Evolutionary conservation across 352 stramenopile species (phyloP).

Genomic region (Peronospora destructor): DNA sequence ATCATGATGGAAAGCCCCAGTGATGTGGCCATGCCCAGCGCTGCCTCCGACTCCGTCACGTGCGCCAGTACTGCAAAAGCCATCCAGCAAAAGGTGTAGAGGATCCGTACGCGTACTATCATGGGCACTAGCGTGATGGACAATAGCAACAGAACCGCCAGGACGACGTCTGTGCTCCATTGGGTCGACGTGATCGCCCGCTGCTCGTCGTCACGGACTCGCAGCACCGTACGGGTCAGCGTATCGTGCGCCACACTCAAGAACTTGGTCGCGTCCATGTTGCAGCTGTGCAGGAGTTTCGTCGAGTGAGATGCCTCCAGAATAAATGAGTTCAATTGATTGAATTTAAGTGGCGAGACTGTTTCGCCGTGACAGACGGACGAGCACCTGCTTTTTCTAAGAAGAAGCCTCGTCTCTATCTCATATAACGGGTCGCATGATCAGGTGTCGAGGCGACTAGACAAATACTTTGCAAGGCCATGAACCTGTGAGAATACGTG

Average conservation of each 20-base stretch:
- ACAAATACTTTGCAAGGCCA: too few species aligned
- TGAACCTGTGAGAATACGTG: too few species aligned
- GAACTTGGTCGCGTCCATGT: slow-evolving; percentile 23
- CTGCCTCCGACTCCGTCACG: slow-evolving; percentile 25
- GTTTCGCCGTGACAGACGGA: not conserved
- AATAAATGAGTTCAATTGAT: not conserved
- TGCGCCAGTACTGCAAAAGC: slow-evolving; percentile 34
- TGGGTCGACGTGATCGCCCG: not conserved
- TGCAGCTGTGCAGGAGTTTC: not conserved
- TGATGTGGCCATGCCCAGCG: slow-evolving; percentile 38
- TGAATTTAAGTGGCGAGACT: slow-evolving; percentile 3
- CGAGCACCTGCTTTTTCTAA: too few species aligned
- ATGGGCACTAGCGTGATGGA: slow-evolving; percentile 31
- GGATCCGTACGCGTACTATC: slow-evolving; percentile 31
- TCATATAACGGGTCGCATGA: too few species aligned
- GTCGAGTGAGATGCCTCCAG: slow-evolving; percentile 4
- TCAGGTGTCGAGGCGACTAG: too few species aligned
- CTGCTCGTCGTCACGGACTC: slow-evolving; percentile 24
- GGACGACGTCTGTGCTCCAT: slow-evolving; percentile 16
- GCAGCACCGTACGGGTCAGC: slow-evolving; percentile 27
- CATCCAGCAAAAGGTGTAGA: slow-evolving; percentile 45
- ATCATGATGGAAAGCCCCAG: slow-evolving; percentile 49
- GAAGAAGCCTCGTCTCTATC: too few species aligned
- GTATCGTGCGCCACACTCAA: slow-evolving; percentile 26
- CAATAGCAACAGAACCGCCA: slow-evolving; percentile 35